Evolutionary conservation across 1,139 yeast species (phyloP).

Genomic region (Kodamaea derodonti): DNA sequence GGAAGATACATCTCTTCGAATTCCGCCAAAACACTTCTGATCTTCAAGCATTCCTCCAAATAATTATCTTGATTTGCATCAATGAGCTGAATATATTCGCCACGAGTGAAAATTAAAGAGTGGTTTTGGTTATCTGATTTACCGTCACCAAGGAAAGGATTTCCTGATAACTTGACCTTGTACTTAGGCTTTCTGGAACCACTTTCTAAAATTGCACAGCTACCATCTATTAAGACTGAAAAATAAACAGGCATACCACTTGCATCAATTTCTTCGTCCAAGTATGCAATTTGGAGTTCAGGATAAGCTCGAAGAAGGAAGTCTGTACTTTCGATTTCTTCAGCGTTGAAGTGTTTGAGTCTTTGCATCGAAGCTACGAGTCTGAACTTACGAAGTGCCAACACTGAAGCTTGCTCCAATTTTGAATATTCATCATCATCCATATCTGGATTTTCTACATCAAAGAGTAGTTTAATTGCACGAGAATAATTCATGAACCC

Average conservation of each 20-base stretch:
- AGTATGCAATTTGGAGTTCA: slow-evolving; percentile 41
- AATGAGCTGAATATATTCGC: slow-evolving; percentile 51
- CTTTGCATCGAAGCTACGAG: slow-evolving; percentile 44
- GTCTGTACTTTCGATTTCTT: slow-evolving; percentile 37
- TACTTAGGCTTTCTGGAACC: slow-evolving; percentile 41
- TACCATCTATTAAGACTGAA: slow-evolving; percentile 42
- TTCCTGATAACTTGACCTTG: slow-evolving; percentile 46
- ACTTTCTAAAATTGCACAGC: slow-evolving; percentile 34
- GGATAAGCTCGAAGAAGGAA: slow-evolving; percentile 41
- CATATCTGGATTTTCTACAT: slow-evolving; percentile 32
- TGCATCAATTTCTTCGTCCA: slow-evolving; percentile 32
- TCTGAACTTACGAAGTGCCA: slow-evolving; percentile 47
- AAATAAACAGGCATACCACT: slow-evolving; percentile 25
- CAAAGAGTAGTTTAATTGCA: slow-evolving; percentile 46
- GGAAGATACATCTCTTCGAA: slow-evolving; percentile 42
- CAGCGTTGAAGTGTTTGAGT: slow-evolving; percentile 28
- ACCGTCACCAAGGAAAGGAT: slow-evolving; percentile 56
- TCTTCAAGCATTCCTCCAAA: slow-evolving; percentile 51
- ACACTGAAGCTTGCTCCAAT: slow-evolving; percentile 33
- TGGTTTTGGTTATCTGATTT: slow-evolving; percentile 56
- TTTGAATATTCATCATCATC: slow-evolving; percentile 22
- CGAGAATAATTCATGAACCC: slow-evolving; percentile 57
- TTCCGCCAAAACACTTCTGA: slow-evolving; percentile 48
- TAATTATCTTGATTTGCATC: slow-evolving; percentile 60
- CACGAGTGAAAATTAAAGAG: slow-evolving; percentile 46